Conservation (phyloP, 1,284 basidiomycete species). For the Salmacisia buchloeana region DNA sequence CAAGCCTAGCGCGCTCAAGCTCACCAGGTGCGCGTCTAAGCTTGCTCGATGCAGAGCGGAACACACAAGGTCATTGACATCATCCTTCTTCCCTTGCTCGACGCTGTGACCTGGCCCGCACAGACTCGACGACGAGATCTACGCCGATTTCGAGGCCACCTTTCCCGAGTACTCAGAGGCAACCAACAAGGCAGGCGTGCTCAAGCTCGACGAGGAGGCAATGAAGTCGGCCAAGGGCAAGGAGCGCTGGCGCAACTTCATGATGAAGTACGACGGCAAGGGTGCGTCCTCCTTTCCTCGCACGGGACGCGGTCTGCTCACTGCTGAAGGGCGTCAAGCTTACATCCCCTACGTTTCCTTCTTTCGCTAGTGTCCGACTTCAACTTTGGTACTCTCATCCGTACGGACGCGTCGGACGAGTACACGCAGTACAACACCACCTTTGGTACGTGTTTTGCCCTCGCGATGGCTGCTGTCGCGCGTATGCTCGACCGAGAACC, state of each 20-base stretch:
- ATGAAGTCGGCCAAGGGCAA: slow-evolving; percentile 91
- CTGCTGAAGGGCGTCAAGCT: not conserved
- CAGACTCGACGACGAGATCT: slow-evolving; percentile 76
- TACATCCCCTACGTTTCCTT: not conserved
- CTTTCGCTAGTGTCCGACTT: slow-evolving; percentile 66
- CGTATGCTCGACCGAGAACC: not conserved
- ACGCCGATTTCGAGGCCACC: slow-evolving; percentile 65
- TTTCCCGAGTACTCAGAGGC: slow-evolving; percentile 77
- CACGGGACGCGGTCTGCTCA: not conserved
- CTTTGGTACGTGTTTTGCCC: slow-evolving; percentile 63
- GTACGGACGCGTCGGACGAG: slow-evolving; percentile 71
- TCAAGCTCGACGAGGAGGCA: slow-evolving; percentile 79
- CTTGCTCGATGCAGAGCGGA: not conserved
- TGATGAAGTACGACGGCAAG: slow-evolving; percentile 65
- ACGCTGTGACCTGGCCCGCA: not conserved
- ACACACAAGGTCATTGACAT: not conserved
- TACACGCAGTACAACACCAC: slow-evolving; percentile 92
- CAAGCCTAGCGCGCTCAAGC: slow-evolving; percentile 66
- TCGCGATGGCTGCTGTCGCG: not conserved
- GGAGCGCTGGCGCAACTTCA: slow-evolving; percentile 84
- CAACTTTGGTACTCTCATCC: slow-evolving; percentile 94
- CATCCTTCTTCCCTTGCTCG: slow-evolving; percentile 3
- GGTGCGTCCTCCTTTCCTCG: slow-evolving; percentile 20
- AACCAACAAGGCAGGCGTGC: slow-evolving; percentile 62
- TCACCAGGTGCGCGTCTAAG: slow-evolving; percentile 65